phyloP scores from a whole-genome alignment of 1,139 yeast species.

The Suhomyces kunorum region DNA sequence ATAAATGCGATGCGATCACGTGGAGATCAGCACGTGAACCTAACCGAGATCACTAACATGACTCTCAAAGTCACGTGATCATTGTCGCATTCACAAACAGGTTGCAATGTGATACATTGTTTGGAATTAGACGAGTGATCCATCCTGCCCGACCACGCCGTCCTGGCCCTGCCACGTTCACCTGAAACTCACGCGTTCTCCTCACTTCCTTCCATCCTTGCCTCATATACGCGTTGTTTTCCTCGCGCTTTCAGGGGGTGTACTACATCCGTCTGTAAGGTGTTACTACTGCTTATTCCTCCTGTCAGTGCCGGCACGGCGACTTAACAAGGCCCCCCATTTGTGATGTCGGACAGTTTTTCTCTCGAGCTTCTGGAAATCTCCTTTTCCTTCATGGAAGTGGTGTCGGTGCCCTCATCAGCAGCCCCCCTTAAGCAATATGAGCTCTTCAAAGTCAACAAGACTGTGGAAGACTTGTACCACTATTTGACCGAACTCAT shows the following conservation, averaged over 20 bases:
- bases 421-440: slow-evolving; percentile 27
- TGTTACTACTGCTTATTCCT: background rate
- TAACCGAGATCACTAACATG: too few species aligned
- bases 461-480: slow-evolving; percentile 34
- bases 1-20: background rate
- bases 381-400: slow-evolving; percentile 34
- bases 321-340: background rate
- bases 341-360: slow-evolving; percentile 5
- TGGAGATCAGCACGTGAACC: background rate
- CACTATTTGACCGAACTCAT: slow-evolving; percentile 26
- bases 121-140: slow-evolving; percentile 5
- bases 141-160: background rate
- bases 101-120: slow-evolving; percentile 2
- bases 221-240: background rate
- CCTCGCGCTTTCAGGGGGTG: too few species aligned
- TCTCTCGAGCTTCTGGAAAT: slow-evolving; percentile 8
- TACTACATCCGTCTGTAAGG: background rate
- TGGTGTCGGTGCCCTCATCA: slow-evolving; percentile 26
- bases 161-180: background rate
- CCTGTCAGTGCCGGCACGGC: slow-evolving; percentile 1
- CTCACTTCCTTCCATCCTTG: background rate
- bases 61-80: too few species aligned
- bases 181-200: background rate
- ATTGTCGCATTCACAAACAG: slow-evolving; percentile 1
- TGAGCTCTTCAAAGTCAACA: slow-evolving; percentile 34